These are phyloP conservation scores for Sarocladiaceae sp. DNA, from an alignment of 2,329 filamentous ascomycete genomes.

Conservation along the genomic window DNA sequence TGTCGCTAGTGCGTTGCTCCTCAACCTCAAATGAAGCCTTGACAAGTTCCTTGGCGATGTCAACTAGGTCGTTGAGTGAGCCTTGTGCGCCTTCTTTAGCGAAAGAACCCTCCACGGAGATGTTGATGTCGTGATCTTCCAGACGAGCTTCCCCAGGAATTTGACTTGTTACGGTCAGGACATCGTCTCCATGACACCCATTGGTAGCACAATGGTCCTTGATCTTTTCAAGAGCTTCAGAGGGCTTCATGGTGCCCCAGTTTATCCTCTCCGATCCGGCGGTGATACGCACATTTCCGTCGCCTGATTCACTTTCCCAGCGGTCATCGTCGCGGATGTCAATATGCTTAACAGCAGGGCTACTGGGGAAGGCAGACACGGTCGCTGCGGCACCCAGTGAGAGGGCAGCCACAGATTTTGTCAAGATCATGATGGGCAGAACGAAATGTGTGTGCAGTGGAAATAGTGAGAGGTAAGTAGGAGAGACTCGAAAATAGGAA, in stretches of 20 bases:
- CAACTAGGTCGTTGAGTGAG: background rate
- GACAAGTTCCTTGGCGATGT: background rate
- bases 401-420: no score
- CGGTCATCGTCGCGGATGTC: no score
- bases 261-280: no score
- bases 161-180: background rate
- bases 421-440: no score
- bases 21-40: background rate
- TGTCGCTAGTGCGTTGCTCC: background rate
- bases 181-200: background rate
- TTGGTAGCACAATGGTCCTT: background rate
- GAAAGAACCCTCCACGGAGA: background rate
- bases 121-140: background rate
- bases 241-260: background rate
- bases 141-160: background rate
- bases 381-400: no score
- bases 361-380: no score
- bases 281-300: no score
- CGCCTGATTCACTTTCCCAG: no score
- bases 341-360: no score
- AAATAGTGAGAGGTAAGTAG: no score
- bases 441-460: no score
- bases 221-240: background rate
- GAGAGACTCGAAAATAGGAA: no score
- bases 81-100: background rate